Conservation (phyloP, 2,329 filamentous ascomycete genomes). For the Cordyceps fumosorosea region DNA sequence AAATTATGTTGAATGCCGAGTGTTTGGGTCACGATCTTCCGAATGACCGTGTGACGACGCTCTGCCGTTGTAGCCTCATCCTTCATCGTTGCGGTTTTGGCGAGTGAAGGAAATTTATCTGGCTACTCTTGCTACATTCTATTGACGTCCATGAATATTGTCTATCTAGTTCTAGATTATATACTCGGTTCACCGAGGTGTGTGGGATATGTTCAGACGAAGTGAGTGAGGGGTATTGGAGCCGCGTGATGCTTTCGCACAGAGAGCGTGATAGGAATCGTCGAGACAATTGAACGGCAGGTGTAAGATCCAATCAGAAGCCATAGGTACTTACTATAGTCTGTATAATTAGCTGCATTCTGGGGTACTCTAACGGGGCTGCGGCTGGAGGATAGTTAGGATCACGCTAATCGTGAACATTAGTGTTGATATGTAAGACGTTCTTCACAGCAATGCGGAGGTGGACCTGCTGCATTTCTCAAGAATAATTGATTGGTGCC, state of each 20-base stretch:
- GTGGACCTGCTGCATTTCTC: not conserved
- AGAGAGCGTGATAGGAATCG: too few species aligned
- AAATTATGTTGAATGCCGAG: not conserved
- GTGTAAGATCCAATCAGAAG: too few species aligned
- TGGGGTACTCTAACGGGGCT: not conserved
- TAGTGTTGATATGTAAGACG: not conserved
- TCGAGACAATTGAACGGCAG: too few species aligned
- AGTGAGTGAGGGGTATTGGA: too few species aligned
- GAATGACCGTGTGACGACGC: not conserved
- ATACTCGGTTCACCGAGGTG: too few species aligned
- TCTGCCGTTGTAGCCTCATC: too few species aligned
- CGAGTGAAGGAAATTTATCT: not conserved
- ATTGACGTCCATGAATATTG: too few species aligned
- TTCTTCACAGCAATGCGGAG: not conserved
- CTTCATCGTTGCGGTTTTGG: not conserved
- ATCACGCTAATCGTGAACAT: not conserved
- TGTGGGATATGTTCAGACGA: too few species aligned
- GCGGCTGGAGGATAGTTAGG: not conserved
- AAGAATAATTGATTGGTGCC: not conserved
- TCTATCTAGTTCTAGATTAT: too few species aligned
- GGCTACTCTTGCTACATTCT: not conserved
- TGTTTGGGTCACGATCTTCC: not conserved
- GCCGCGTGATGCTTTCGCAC: too few species aligned
- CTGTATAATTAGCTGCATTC: not conserved
- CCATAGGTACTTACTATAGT: not conserved